A percentile compares a stretch with the other conserved stretches of the same genome.
Conservation (phyloP, 2,329 filamentous ascomycete genomes). For the Curvularia eragrostidis region DNA sequence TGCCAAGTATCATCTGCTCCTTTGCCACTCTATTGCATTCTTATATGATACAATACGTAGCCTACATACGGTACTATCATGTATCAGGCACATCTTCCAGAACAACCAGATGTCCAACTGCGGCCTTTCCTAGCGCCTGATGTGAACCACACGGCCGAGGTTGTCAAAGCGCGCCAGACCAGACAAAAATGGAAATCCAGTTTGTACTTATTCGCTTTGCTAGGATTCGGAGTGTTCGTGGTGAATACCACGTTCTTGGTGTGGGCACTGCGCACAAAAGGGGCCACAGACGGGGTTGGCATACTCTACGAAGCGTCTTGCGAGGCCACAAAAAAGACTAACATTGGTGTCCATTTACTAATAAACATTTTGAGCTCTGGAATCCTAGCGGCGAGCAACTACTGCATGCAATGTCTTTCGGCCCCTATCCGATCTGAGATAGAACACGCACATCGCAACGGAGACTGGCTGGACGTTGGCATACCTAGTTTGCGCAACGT, state of each 20-base stretch:
- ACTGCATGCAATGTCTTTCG: slow-evolving; percentile 57
- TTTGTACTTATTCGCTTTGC: background rate
- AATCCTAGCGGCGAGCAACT: background rate
- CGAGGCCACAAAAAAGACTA: background rate
- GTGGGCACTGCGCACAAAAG: background rate
- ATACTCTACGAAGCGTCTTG: background rate
- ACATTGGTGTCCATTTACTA: background rate
- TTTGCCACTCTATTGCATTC: no score
- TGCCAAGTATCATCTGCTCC: no score
- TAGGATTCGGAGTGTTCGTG: background rate
- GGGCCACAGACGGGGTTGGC: background rate
- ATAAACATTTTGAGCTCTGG: background rate
- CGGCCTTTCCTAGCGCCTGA: background rate
- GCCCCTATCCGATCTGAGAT: slow-evolving; percentile 60
- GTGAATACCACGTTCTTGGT: background rate
- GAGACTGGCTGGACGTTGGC: slow-evolving; percentile 33
- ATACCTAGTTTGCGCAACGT: slow-evolving; percentile 30
- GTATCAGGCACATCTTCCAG: no score
- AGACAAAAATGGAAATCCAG: background rate
- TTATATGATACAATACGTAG: background rate
- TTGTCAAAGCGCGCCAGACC: background rate
- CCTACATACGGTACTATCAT: no score
- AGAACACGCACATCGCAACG: slow-evolving; percentile 54
- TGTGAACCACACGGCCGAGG: background rate
- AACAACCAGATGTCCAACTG: background rate